Base-by-base conservation (phyloP, 148 eudicot species). In the Vaccinium myrtillus region DNA sequence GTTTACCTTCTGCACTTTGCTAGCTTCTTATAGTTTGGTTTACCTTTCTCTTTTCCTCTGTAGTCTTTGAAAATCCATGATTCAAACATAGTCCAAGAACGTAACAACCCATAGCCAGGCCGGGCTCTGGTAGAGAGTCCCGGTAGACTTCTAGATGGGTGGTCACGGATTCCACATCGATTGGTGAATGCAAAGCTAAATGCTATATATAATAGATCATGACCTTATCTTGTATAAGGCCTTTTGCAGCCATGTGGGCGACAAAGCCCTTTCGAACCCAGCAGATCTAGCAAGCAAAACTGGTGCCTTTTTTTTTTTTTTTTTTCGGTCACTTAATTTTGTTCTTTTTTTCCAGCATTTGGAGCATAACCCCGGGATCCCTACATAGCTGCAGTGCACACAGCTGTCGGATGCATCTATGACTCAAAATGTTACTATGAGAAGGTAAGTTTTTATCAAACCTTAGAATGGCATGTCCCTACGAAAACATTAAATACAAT, bases 371-470 rank as follows among this genome's bases (percentile, higher is more conserved):
- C 75, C 85, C 6, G 90, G 36, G 85, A 88, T 81, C 89, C 89
- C 74, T 89, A 89, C 85, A 84, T 91, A 49, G 78, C 84, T 25
- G 89, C 94, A 27, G 80, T 94, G 54, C 88, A 87, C 50, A 85
- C 90, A 6, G 87, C 98, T 43, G 90, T 95, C 56, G 80, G 88
- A 80, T 93, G 98, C 96, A 88, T 95, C 83, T 85, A 80, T 61
- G 83, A 94, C 83, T 94, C 94, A 8, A 84, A 83, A 14, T 91
- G 91, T 88, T 95, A 95, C 91, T 89, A 92, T 6, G 99, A 90
- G 71, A 87, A 91, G 95, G 96, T 93, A 71, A 23, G 15, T 27
- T 11, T 23, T 27, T 23, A 5, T 27, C 16, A 0, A 10, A 67
- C 12, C 73, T 67, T 23, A 67, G 36, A 25, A 67, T 23, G 15